Base-by-base conservation (phyloP, 202 grass and related monocot species). In the Musa balbisiana region DNA sequence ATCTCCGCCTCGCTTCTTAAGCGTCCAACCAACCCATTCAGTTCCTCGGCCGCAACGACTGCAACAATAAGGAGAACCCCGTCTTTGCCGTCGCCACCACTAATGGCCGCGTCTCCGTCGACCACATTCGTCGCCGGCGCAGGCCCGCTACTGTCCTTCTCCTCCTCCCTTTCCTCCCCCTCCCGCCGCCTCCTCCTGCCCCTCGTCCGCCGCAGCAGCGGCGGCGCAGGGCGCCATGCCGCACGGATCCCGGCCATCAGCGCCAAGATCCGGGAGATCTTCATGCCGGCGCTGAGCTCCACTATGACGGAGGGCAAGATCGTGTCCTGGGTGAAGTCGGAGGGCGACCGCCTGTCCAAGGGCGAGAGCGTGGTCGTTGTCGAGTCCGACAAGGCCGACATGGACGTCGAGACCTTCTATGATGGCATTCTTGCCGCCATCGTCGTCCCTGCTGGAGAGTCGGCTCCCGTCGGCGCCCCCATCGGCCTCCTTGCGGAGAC, bases 291-390 rank as follows among this genome's bases (percentile, higher is more conserved):
- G 62, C 92, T 96, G 62, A 96, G 92, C 75, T 96, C 92, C 54
- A 96, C 92, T 53, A 96, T 96, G 92, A 96, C 92, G 13, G 92
- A 96, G 84, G 93, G 93, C 10, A 97, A 97, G 80, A 93, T 97
- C 71, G 84, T 97, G 21, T 91, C 93, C 8, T 93, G 93, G 93
- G 80, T 81, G 51, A 87, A 88, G 51, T 67, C 94, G 27, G 94
- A 98, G 88, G 94, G 94, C 65, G 94, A 97, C 67, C 86, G 79
- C 71, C 86, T 97, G 76, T 16, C 79, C 78, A 97, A 97, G 83
- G 93, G 93, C 29, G 93, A 97, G 72, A 87, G 88, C 55, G 93
- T 97, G n/a, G 93, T 97, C 20, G 93, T 98, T 20, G 93, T 97
- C 3, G 93, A 97, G 90, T 97, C 93, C 29, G 95, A 98, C 73